Conservation (phyloP, 345 rosid species). For the Euclidium syriacum region DNA sequence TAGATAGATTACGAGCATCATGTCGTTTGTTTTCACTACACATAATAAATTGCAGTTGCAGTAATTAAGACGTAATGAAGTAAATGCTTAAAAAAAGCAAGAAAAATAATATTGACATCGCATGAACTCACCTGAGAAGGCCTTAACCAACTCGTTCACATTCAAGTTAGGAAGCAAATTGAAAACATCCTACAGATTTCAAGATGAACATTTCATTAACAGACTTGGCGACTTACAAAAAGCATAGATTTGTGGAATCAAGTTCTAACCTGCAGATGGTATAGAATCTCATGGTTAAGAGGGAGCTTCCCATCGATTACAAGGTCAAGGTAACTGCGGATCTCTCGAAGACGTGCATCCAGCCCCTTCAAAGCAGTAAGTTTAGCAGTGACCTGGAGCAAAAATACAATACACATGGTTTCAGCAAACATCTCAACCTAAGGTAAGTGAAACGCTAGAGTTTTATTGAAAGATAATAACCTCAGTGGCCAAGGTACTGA, state of each 20-base stretch:
- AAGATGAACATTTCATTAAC: background rate
- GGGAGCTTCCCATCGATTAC: conserved; percentile 84
- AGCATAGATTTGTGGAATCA: background rate
- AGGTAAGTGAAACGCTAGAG: background rate
- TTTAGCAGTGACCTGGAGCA: conserved; percentile 61
- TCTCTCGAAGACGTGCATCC: conserved; percentile 75
- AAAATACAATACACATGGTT: background rate
- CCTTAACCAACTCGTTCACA: conserved; percentile 62
- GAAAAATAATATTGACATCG: background rate
- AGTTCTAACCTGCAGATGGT: conserved; percentile 69
- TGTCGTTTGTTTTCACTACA: conserved; percentile 87
- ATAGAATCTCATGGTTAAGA: conserved; percentile 71
- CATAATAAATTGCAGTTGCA: background rate
- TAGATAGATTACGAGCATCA: conserved; percentile 82
- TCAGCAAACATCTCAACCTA: background rate
- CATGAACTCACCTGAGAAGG: conserved; percentile 63
- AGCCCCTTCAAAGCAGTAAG: conserved; percentile 73
- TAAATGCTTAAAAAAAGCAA: background rate
- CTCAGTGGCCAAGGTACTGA: conserved; percentile 87
- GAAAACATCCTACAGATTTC: conserved; percentile 64
- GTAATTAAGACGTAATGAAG: conserved; percentile 6
- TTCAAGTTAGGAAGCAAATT: conserved; percentile 87
- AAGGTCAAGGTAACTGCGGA: conserved; percentile 68
- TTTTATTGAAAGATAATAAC: conserved; percentile 26
- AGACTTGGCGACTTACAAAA: background rate